Evolutionary conservation across 2,329 filamentous ascomycete species (phyloP), one percentile per base, ranked within the genome.

Genomic region (Xylogone sp.): DNA sequence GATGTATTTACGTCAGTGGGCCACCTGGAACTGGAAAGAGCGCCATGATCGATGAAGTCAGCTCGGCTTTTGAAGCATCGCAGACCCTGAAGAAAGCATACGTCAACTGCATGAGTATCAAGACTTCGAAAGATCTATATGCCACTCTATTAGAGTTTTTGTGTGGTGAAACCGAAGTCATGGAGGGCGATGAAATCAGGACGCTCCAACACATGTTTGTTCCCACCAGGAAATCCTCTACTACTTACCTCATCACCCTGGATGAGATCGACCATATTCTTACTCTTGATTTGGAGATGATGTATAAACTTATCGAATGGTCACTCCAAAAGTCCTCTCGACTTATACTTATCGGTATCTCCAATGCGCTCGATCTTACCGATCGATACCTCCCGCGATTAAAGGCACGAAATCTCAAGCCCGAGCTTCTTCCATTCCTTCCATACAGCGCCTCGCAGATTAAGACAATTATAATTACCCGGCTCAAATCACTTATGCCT

Each of bases 251-350:
- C n/a, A 83, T 99, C 24, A 88, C 90, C 1, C 75, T 99, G 52
- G 94, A 99, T 64, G 94, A 99, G 71, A 93, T 99, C 54, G 94
- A 99, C 64, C 89, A 96, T 64, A 84, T 99, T 46, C 77, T 99
- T 42, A 93, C 89, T 1, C 77, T 96, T 56, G 93, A 97, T 60
- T 75, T 94, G 53, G 90, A 95, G 60, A 87, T 94, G 50, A 76
- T 99, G 13, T 97, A 97, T 71, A 88, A 84, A 55, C 76, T 99
- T n/a, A 97, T 99, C 60, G 92, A 97, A 67, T 97, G 93, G 92
- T 95, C 94, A 1, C 75, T 99, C 63, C 83, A 90, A 56, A 84
- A 84, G 56, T 81, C 82, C 1, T 97, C 94, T 0, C 83, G 82
- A 19, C 83, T 99, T 4, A 76, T 94, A 31, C 76, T 99, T 18